Conservation (phyloP, 1,284 basidiomycete species). For the Cryptococcus sp. region DNA sequence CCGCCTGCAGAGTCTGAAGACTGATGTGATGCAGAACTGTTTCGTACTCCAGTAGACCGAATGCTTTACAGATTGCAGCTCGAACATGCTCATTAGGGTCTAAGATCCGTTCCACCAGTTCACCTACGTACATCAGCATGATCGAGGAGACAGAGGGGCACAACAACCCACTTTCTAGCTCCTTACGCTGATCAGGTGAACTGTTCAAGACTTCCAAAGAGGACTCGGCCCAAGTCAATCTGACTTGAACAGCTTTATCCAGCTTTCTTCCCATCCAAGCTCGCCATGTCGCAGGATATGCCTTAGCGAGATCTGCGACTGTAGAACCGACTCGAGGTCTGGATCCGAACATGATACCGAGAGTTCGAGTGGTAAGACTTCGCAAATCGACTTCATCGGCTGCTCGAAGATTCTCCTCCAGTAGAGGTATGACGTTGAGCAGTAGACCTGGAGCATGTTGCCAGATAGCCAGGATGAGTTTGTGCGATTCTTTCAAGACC, state of each 20-base stretch:
- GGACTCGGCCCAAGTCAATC: conserved; percentile 74
- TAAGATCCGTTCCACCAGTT: conserved; percentile 62
- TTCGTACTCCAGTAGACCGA: conserved; percentile 84
- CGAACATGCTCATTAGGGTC: conserved; percentile 93
- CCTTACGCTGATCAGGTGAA: conserved; percentile 63
- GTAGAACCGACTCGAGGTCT: conserved; percentile 56
- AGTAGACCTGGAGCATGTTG: conserved; percentile 74
- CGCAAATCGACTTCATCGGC: conserved; percentile 67
- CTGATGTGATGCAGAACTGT: conserved; percentile 78
- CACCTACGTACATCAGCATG: conserved; percentile 50
- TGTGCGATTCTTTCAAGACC: conserved; percentile 59
- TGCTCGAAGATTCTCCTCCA: conserved; percentile 83
- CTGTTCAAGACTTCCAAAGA: conserved; percentile 60
- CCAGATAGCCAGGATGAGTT: conserved; percentile 79
- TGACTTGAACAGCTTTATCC: conserved; percentile 68
- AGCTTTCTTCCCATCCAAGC: conserved; percentile 75
- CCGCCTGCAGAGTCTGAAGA: conserved; percentile 57
- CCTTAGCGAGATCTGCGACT: conserved; percentile 60
- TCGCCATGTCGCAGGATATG: conserved; percentile 80
- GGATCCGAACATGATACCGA: conserved; percentile 85
- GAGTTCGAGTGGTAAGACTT: conserved; percentile 69
- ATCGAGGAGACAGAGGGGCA: background rate
- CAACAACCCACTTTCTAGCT: conserved; percentile 61
- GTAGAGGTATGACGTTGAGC: conserved; percentile 83
- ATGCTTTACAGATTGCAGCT: conserved; percentile 73